Base-by-base conservation (phyloP, 1,284 basidiomycete genomes). In the Papiliotrema fonsecae region DNA sequence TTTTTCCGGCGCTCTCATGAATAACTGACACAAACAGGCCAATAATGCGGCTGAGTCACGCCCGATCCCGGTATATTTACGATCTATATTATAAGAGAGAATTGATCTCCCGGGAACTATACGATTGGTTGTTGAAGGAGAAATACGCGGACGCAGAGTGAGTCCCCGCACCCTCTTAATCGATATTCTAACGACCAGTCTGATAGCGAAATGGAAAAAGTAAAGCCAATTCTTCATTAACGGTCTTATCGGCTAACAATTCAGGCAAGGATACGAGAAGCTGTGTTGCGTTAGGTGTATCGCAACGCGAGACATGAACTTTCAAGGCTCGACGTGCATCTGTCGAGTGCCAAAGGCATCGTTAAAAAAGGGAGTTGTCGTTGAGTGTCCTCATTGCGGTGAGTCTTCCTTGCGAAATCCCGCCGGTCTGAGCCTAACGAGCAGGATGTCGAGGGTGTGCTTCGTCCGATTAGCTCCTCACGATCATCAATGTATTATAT, bases 181-280 rank as follows among this genome's bases (percentile, higher is more conserved):
- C 21, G 16, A 19, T n/a, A 14, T 21, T 42, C 47, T 52, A 36
- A 54, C 19, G 18, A 1, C 5, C 62, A 97, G 94, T 65, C 77
- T 98, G 70, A 90, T 98, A 72, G 96, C 96, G 27, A 98, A 98
- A 74, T 98, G 96, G 96, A 98, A 98, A 79, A 96, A 97, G 75
- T 66, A 30, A 51, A 61, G 38, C 6, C 11, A 4, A 19, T 19
- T 37, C 26, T 5, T 4, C 40, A 27, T 16, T n/a, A 6, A 27
- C 30, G 7, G 32, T 3, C 26, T 37, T 14, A 34, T 14, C 19
- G 6, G 34, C 45, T 43, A 28, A 51, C 31, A 4, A n/a, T 34
- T 13, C 42, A 72, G 68, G 55, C 78, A 87, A 10, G 96, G 96
- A 3, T 99, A 98, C 72, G 96, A 99, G 76, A 97, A 97, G 69